Evolutionary conservation across 2,329 filamentous ascomycete genomes (phyloP).

Genomic region (Blastomyces silverae): DNA sequence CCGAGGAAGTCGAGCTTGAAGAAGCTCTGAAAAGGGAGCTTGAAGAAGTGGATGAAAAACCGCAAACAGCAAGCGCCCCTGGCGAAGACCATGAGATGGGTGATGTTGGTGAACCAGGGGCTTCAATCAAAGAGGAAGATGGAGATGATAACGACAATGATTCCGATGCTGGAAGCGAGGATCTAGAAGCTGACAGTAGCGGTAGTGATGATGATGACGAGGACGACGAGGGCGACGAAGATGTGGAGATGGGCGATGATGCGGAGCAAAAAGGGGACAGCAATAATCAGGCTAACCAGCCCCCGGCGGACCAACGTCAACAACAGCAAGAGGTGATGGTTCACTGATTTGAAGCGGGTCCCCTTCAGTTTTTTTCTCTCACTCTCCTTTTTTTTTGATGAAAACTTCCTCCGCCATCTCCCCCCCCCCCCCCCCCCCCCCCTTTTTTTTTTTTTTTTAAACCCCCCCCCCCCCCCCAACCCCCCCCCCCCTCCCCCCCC

Average conservation of each 20-base stretch:
- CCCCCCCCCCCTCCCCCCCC: no score
- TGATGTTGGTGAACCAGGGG: slow-evolving; percentile 53
- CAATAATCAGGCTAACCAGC: slow-evolving; percentile 26
- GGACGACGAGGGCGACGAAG: slow-evolving; percentile 56
- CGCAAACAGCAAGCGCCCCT: slow-evolving; percentile 28
- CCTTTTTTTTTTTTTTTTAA: no score
- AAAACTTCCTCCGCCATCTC: not conserved
- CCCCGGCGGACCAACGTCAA: slow-evolving; percentile 27
- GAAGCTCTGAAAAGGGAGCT: slow-evolving; percentile 53
- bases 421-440: not conserved
- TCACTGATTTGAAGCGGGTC: slow-evolving; percentile 31
- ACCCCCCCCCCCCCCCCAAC: no score
- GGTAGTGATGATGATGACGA: slow-evolving; percentile 65
- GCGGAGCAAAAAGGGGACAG: slow-evolving; percentile 38
- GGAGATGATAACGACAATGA: slow-evolving; percentile 58
- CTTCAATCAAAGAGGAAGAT: slow-evolving; percentile 29
- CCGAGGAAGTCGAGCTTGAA: slow-evolving; percentile 74
- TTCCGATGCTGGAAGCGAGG: slow-evolving; percentile 69
- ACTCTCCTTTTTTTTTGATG: not conserved
- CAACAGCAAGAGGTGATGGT: slow-evolving; percentile 43
- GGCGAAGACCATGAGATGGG: slow-evolving; percentile 71
- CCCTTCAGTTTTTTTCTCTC: not conserved
- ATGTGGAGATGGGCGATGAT: slow-evolving; percentile 54
- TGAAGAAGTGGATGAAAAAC: slow-evolving; percentile 41
- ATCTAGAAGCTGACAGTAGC: slow-evolving; percentile 69